phyloP scores from a whole-genome alignment of 2,329 filamentous ascomycete species.

The Hymenotorrendiella dingleyae region DNA sequence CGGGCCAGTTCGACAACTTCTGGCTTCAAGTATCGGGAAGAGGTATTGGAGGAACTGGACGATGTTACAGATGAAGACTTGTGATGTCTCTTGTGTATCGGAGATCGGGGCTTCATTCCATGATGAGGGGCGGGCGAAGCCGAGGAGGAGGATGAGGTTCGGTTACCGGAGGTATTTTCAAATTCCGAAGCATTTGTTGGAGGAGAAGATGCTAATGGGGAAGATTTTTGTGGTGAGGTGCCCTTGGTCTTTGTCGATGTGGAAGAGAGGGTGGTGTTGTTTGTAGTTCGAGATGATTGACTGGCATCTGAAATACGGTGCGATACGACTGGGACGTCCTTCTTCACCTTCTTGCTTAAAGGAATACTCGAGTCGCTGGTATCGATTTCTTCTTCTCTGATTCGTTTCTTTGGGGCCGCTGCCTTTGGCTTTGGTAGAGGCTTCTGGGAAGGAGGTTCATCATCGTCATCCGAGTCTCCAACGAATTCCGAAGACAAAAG shows the following conservation, averaged over 20 bases:
- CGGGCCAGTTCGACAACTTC: slow-evolving; percentile 48
- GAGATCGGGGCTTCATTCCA: slow-evolving; percentile 21
- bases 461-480: slow-evolving; percentile 29
- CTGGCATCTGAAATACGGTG: slow-evolving; percentile 39
- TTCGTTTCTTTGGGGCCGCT: slow-evolving; percentile 40
- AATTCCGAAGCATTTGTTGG: slow-evolving; percentile 61
- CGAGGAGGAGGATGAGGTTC: slow-evolving; percentile 26
- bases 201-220: slow-evolving; percentile 58
- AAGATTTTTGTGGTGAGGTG: slow-evolving; percentile 57
- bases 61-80: slow-evolving; percentile 28
- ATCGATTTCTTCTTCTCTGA: slow-evolving; percentile 37
- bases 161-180: slow-evolving; percentile 35
- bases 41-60: slow-evolving; percentile 21
- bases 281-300: slow-evolving; percentile 39
- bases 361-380: slow-evolving; percentile 27
- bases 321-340: slow-evolving; percentile 13
- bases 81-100: slow-evolving; percentile 28
- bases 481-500: slow-evolving; percentile 29
- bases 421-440: slow-evolving; percentile 33
- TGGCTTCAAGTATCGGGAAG: slow-evolving; percentile 34
- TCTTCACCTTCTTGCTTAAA: slow-evolving; percentile 29
- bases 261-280: slow-evolving; percentile 36
- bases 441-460: too few species aligned
- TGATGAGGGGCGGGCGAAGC: slow-evolving; percentile 18
- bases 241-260: slow-evolving; percentile 35